Evolutionary conservation across 352 stramenopile genomes (phyloP), one percentile per base, ranked within the genome.

Genomic region (Blastocystis sp.): DNA sequence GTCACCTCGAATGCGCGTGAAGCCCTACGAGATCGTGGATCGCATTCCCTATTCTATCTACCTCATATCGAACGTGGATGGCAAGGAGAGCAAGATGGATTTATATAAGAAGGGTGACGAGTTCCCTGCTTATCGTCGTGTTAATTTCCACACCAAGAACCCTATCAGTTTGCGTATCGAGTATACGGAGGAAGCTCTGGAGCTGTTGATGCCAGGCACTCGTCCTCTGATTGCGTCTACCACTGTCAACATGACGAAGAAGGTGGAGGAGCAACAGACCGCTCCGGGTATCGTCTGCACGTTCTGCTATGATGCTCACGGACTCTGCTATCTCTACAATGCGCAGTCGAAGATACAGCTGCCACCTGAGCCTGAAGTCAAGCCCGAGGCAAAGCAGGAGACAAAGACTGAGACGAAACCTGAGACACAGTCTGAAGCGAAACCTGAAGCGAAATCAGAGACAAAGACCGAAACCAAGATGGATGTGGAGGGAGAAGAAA

Each of bases 311-410:
- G 96, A 98, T 91, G 95, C 98, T 88, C 95, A 98, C 91, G 97
- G 97, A 8, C 93, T 98, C 66, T 96, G 99, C 90, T 93, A 93
- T 53, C 93, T 99, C 37, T 93, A 95, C 70, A 97, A 95, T 69
- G 97, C 96, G 63, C 96, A 98, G 91, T 94, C 98, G 91, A 98
- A 99, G 93, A 95, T 98, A 91, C 96, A 98, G 91, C 94, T 98
- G 62, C 93, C 94, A 90, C 95, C 98, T 56, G 94, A 95, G 81
- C 91, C 93, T 59, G 94, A 95, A 85, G 87, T 91, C 16, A 91
- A 90, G 65, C 92, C 93, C 39, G 93, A 94, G 41, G 26, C 34
- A 55, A 41, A 41, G 18, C 34, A 68, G 3, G 65, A 76, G 39
- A 8, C 39, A 43, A 53, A 53, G 4, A 3, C 50, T 3, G 70